Base-by-base conservation (phyloP, 2,329 filamentous ascomycete species). In the Trichoderma cornu-damae region DNA sequence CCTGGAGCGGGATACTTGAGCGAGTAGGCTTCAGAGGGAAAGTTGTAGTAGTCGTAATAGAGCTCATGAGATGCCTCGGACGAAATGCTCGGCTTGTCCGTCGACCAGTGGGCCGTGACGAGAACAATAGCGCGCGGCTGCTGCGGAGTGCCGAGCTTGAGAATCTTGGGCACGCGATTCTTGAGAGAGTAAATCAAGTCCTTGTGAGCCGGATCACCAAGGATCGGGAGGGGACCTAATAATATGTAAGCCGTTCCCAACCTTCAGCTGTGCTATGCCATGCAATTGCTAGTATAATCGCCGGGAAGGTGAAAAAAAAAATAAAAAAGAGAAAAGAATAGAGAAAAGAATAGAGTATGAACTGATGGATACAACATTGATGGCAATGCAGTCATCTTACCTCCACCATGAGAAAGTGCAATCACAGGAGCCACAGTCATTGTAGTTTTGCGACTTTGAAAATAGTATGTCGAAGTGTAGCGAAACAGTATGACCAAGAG, bases 31-130 rank as follows among this genome's bases (percentile, higher is more conserved):
- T 81, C 81, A 8, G 72, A 65, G 0, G 82, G 82, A 63, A 85
- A 85, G 16, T 80, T 80, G 63, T 75, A 76, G 69, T 85, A 86
- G 65, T 86, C 82, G 65, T 82, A 86, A 48, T 76, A 68, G 4
- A 86, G 69, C 2, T 70, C 64, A 57, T 79, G 82, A 22, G 71
- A 73, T 18, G 70, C 63, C 3, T 64, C 76, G 2, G 76, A 79
- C 11, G 79, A 81, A 58, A 86, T 77, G 40, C 74, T 77, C 1
- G 81, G 81, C 7, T 67, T 68, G 12, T 61, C 46, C 2, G 77
- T 77, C 2, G 74, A 75, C 82, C 81, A 84, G 69, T 84, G 81
- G 3, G 82, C 81, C 0, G 82, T 84, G 12, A 84, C 74, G 30
- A 84, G 69, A 8, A 83, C 70, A 44, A 84, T 82, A 22, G 78